These are phyloP conservation scores for Rosa rugosa DNA, from an alignment of 306 rosid genomes.

Conservation along the genomic window DNA sequence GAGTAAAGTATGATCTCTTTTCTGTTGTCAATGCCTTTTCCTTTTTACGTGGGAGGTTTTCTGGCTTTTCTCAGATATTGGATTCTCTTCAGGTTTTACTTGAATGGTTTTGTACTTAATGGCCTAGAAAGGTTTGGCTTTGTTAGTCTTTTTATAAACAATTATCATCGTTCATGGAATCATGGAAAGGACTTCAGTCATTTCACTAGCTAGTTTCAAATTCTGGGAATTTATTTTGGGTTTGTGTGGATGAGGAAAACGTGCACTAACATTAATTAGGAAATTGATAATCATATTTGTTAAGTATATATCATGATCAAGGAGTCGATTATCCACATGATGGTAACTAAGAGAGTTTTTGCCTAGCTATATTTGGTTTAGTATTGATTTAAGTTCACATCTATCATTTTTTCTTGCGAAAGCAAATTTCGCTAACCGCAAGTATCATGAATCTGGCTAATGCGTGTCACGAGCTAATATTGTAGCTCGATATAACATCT, in stretches of 20 bases:
- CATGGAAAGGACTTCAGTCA: background rate
- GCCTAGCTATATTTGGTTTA: background rate
- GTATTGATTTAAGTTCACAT: background rate
- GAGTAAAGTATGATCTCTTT: constrained; percentile 17
- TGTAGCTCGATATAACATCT: too few relatives aligned
- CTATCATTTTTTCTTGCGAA: background rate
- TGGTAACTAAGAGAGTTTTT: background rate
- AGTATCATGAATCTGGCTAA: too few relatives aligned
- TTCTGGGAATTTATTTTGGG: background rate
- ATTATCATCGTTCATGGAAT: background rate
- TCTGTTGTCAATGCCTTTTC: background rate
- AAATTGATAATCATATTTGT: background rate
- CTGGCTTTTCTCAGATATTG: constrained; percentile 9
- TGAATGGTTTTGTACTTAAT: constrained; percentile 4
- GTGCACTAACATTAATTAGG: background rate
- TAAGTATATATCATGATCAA: background rate
- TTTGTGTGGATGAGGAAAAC: background rate
- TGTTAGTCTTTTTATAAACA: background rate
- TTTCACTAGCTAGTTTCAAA: background rate
- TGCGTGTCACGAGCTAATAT: too few relatives aligned
- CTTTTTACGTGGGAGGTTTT: background rate
- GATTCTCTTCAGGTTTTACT: constrained; percentile 11
- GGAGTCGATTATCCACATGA: background rate
- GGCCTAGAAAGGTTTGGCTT: background rate
- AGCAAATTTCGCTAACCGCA: too few relatives aligned